Base-by-base conservation (phyloP, 495 filamentous ascomycete genomes). In the Aspergillus leporis region DNA sequence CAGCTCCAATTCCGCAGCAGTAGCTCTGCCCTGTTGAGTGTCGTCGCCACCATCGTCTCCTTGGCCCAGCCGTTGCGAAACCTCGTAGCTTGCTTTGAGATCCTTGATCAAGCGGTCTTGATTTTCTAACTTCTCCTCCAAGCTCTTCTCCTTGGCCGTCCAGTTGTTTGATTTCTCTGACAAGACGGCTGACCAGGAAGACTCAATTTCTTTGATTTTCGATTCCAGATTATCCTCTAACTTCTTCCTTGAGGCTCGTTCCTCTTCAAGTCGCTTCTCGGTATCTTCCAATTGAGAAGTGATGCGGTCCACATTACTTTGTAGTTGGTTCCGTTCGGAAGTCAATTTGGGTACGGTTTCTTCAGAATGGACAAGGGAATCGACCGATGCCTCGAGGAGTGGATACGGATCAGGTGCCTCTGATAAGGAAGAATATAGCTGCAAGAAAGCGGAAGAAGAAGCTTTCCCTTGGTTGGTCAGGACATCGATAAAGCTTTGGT, bases 361-460 rank as follows among this genome's bases (percentile, higher is more conserved):
- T 75, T 96, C 91, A 36, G 92, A 91, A 16, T 93, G 75, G 6
- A 96, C 84, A 60, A 98, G 87, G 16, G 94, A 91, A 62, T 99
- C 94, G 51, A 99, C 87, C 19, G 93, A 96, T 18, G 94, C 92
- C 78, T 99, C 94, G 21, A 99, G 85, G 22, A 99, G 78, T 6
- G 94, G 95, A 65, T 98, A 99, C 19, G 94, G 94, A 73, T 99
- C 94, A 13, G 94, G 93, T 0, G 91, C 94, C 74, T 98, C 95
- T 43, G 93, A 96, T 18, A 99, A 75, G 8, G 92, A 88, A 14
- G 92, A 93, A 71, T 99, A 99, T 25, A 93, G 76, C 65, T 94
- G 91, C 34, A 97, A 77, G 68, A 98, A 98, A 12, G 94, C 87
- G 21, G 91, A 90, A 55, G 93, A 93, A 19, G 93, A 90, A 4